These are phyloP conservation scores for Oryza punctata DNA, from an alignment of 176 grass and related monocot genomes.

Conservation along the genomic window DNA sequence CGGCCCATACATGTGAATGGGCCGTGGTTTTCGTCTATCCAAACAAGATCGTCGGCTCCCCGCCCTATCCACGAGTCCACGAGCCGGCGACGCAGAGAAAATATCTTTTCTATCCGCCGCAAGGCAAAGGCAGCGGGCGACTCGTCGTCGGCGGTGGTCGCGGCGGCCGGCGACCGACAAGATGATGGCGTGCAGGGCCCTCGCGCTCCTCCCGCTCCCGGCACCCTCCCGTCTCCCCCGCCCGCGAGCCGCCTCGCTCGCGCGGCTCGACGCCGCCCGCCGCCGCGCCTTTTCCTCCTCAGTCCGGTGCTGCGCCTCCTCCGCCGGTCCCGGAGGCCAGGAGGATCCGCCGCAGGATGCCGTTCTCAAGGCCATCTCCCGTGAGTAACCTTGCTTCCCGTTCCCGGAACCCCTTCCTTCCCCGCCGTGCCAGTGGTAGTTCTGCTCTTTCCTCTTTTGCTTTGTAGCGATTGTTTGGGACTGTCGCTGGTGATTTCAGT, in stretches of 20 bases:
- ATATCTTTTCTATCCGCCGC: not conserved
- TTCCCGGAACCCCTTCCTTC: not conserved
- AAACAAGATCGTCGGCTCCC: too few relatives aligned
- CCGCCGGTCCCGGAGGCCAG: constrained; percentile 24
- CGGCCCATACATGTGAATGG: too few relatives aligned
- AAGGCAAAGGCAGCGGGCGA: not conserved
- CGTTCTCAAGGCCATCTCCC: constrained; percentile 79
- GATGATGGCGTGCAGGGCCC: constrained; percentile 30
- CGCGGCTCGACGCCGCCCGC: not conserved
- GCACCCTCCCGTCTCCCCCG: not conserved
- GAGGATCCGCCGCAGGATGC: constrained; percentile 67
- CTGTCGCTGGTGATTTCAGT: not conserved
- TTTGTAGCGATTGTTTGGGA: not conserved
- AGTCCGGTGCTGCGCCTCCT: constrained; percentile 34
- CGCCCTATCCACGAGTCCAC: not conserved
- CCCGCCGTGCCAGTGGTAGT: not conserved
- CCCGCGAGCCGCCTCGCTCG: not conserved
- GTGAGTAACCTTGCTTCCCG: constrained; percentile 27
- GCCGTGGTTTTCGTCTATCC: too few relatives aligned
- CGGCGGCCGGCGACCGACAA: not conserved
- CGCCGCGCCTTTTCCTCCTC: constrained; percentile 2
- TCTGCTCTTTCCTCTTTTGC: not conserved
- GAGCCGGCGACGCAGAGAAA: not conserved
- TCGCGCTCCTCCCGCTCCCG: not conserved
- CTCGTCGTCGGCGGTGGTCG: not conserved